phyloP scores from a whole-genome alignment of 2,329 filamentous ascomycete genomes.

The Phialemonium atrogriseum region DNA sequence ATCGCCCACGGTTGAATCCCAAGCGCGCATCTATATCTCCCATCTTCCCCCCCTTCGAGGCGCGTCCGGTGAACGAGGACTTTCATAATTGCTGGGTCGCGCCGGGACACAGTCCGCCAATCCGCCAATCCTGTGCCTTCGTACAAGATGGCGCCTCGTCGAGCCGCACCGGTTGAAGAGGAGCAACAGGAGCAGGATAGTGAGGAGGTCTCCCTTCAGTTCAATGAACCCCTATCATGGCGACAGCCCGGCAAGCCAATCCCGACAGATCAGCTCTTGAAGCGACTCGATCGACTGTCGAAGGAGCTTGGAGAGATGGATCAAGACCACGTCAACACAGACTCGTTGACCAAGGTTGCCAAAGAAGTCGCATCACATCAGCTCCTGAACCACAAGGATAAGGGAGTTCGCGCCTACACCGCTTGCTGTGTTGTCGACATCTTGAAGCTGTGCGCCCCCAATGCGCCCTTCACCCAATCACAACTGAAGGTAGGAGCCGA shows the following conservation, averaged over 20 bases:
- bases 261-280: slow-evolving; percentile 70
- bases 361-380: slow-evolving; percentile 77
- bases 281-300: slow-evolving; percentile 70
- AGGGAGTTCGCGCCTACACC: slow-evolving; percentile 82
- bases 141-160: slow-evolving; percentile 29
- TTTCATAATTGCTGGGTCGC: too few relatives aligned
- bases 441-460: slow-evolving; percentile 82
- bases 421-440: slow-evolving; percentile 90
- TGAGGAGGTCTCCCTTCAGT: slow-evolving; percentile 50
- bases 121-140: not conserved
- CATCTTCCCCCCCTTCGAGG: too few relatives aligned
- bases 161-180: slow-evolving; percentile 28
- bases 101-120: too few relatives aligned
- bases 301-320: slow-evolving; percentile 80
- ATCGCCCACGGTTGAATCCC: too few relatives aligned
- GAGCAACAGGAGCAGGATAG: slow-evolving; percentile 31
- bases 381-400: slow-evolving; percentile 84
- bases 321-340: slow-evolving; percentile 74
- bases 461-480: slow-evolving; percentile 84
- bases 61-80: too few relatives aligned
- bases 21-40: too few relatives aligned
- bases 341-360: slow-evolving; percentile 77
- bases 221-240: slow-evolving; percentile 85
- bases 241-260: slow-evolving; percentile 88
- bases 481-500: slow-evolving; percentile 69